Base-by-base conservation (phyloP, 345 rosid genomes). In the Angophora floribunda region DNA sequence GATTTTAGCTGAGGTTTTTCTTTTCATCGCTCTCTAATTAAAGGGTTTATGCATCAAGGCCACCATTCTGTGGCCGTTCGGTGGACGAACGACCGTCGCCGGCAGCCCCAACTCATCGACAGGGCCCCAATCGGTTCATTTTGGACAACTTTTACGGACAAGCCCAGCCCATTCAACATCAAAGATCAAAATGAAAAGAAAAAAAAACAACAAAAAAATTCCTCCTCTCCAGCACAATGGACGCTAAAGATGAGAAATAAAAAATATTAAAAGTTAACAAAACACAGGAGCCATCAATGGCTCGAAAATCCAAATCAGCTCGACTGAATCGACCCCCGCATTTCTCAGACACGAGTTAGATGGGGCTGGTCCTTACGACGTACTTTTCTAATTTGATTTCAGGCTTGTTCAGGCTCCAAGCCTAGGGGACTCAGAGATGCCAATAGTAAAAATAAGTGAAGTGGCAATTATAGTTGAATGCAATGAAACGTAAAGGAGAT, bases 251-350 rank as follows among this genome's bases (percentile, higher is more conserved):
- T 21, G 61, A 22, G 12, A 55, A 55, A 22, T 55, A 55, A 55
- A 55, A 55, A 21, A 55, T 7, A 55, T 55, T 7, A 55, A 55
- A 21, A 8, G 11, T 55, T 1, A 55, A 55, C 26, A 55, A 22
- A 55, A 51, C 21, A 21, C 61, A 22, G 9, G 28, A 55, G 61
- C 61, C 6, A 1, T 55, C 28, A 0, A 55, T 28, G 1, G 61
- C 28, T 55, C 2, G 6, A 55, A 55, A 55, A 55, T 11, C 61
- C 0, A 0, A 55, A 55, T 55, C 26, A 5, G 28, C 26, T 0
- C 0, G 0, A 55, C 61, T 0, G 0, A 55, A 22, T 22, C 0
- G 5, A 9, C 5, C 61, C 6, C 13, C 0, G 1, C 28, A 22
- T 55, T 3, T 55, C 61, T 55, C 2, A 55, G 1, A 26, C 61